Conservation (phyloP, 192 early-diverging fungal genomes). For the Linnemannia exigua region DNA sequence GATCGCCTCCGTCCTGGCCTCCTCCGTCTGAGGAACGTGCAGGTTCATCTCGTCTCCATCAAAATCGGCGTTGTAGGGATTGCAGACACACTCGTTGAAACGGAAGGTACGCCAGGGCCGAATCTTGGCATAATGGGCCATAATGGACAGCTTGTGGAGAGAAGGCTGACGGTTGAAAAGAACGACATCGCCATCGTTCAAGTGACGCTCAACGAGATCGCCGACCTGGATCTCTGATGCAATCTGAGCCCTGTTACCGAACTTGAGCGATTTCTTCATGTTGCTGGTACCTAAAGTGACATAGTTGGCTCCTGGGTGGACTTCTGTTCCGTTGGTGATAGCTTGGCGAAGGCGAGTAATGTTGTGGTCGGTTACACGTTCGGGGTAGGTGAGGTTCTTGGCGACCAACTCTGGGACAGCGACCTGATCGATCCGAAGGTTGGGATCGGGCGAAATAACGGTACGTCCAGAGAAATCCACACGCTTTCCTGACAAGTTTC, state of each 20-base stretch:
- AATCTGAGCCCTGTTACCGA: conserved; percentile 74
- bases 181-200: conserved; percentile 94
- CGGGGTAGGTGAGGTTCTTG: conserved; percentile 95
- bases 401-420: conserved; percentile 94
- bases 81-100: conserved; percentile 99
- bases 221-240: conserved; percentile 86
- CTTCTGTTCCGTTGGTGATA: conserved; percentile 89
- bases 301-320: conserved; percentile 94
- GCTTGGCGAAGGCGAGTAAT: conserved; percentile 81
- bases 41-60: conserved; percentile 99
- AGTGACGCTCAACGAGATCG: conserved; percentile 96
- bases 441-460: conserved; percentile 99
- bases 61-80: conserved; percentile 99
- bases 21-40: conserved; percentile 99
- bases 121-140: conserved; percentile 90
- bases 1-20: conserved; percentile 96
- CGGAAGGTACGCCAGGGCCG: conserved; percentile 97
- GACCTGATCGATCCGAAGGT: conserved; percentile 95
- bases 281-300: conserved; percentile 70
- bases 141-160: conserved; percentile 96
- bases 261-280: conserved; percentile 79
- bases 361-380: conserved; percentile 93
- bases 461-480: conserved; percentile 99
- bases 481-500: conserved; percentile 98
- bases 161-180: conserved; percentile 99